phyloP scores from a whole-genome alignment of 1,139 yeast genomes.

The Saccharomyces hybrid region DNA sequence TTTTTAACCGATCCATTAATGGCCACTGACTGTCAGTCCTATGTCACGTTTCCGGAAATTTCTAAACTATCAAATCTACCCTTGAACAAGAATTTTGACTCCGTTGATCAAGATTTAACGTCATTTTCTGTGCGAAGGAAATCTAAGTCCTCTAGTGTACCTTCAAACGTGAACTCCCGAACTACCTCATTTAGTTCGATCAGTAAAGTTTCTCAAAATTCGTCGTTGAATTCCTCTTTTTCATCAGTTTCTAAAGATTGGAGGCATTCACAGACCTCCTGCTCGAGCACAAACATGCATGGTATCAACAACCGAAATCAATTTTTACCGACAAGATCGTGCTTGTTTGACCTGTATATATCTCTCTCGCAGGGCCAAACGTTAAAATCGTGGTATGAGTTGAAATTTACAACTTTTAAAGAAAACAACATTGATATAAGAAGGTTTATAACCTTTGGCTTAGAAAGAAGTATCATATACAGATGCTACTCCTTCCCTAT shows the following conservation, averaged over 20 bases:
- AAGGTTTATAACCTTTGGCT: conserved; percentile 79
- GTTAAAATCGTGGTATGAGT: conserved; percentile 71
- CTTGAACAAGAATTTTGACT: conserved; percentile 13
- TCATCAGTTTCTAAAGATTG: conserved; percentile 9
- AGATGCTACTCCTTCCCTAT: conserved; percentile 75
- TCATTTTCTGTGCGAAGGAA: conserved; percentile 5
- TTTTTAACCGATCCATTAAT: conserved; percentile 58
- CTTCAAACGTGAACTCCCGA: conserved; percentile 6
- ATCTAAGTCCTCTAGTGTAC: not conserved
- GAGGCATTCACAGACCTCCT: conserved; percentile 20
- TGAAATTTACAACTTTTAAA: conserved; percentile 50
- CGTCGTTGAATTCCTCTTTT: conserved; percentile 4
- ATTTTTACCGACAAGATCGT: conserved; percentile 53
- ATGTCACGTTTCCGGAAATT: conserved; percentile 43
- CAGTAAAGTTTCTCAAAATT: conserved; percentile 4
- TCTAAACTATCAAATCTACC: conserved; percentile 25
- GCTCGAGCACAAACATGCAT: conserved; percentile 14
- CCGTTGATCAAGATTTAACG: conserved; percentile 11
- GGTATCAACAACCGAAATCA: conserved; percentile 20
- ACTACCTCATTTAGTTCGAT: conserved; percentile 13
- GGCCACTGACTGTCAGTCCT: conserved; percentile 82
- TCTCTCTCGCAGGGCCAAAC: conserved; percentile 74
- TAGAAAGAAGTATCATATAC: conserved; percentile 71
- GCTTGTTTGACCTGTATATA: conserved; percentile 67
- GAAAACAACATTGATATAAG: conserved; percentile 72